Conservation (phyloP, 805 yeast species). For the Saturnispora diversa region DNA sequence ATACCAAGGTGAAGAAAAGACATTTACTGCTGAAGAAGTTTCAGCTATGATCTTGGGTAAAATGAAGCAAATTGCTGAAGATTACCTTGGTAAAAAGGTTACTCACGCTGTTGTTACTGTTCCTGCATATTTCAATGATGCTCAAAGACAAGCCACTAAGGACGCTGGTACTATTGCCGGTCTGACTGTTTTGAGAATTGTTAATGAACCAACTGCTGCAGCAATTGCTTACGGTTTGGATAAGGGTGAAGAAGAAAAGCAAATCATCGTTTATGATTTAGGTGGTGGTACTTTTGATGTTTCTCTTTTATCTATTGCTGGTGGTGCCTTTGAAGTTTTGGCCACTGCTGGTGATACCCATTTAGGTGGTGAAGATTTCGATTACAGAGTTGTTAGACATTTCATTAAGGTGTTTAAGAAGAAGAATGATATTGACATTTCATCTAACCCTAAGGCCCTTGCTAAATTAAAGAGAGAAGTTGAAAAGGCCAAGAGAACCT, state of each 20-base stretch:
- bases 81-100: slow-evolving; percentile 74
- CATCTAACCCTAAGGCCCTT: slow-evolving; percentile 75
- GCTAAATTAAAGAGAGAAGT: slow-evolving; percentile 95
- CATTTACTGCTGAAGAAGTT: slow-evolving; percentile 89
- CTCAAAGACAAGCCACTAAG: slow-evolving; percentile 91
- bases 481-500: slow-evolving; percentile 95
- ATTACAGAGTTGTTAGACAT: slow-evolving; percentile 80
- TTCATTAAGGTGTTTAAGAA: slow-evolving; percentile 83
- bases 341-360: slow-evolving; percentile 96
- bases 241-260: slow-evolving; percentile 73
- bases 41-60: slow-evolving; percentile 87
- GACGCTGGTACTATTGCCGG: slow-evolving; percentile 93
- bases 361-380: slow-evolving; percentile 97
- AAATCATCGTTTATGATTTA: slow-evolving; percentile 84
- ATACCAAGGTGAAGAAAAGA: slow-evolving; percentile 78
- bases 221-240: slow-evolving; percentile 96
- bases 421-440: slow-evolving; percentile 80
- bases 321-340: slow-evolving; percentile 86
- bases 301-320: slow-evolving; percentile 76
- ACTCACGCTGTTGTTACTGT: slow-evolving; percentile 89
- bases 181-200: slow-evolving; percentile 78
- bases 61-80: slow-evolving; percentile 91
- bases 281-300: slow-evolving; percentile 99
- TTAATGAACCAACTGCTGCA: slow-evolving; percentile 94
- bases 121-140: slow-evolving; percentile 90